phyloP scores from a whole-genome alignment of 1,139 yeast genomes.

The Hyphopichia buzzinii region DNA sequence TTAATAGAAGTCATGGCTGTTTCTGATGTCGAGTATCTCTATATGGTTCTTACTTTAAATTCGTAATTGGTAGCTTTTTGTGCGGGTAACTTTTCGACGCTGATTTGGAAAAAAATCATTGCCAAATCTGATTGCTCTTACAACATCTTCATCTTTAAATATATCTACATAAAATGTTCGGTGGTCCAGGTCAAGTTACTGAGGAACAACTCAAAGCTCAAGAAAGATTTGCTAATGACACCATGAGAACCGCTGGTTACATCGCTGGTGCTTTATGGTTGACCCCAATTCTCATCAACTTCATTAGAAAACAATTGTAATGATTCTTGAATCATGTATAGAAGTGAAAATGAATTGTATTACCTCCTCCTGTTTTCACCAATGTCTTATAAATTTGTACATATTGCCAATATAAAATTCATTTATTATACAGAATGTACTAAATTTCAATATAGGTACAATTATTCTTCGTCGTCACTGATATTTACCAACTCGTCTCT shows the following conservation, averaged over 20 bases:
- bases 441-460: not conserved
- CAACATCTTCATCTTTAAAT: not conserved
- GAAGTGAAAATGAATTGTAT: not conserved
- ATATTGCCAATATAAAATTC: conserved; percentile 1
- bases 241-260: conserved; percentile 64
- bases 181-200: conserved; percentile 68
- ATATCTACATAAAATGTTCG: conserved; percentile 56
- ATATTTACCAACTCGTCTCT: conserved; percentile 57
- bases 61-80: too few relatives aligned
- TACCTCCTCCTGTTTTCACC: not conserved
- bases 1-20: conserved; percentile 67
- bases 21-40: too few relatives aligned
- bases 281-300: conserved; percentile 64
- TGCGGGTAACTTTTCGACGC: conserved; percentile 5
- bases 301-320: conserved; percentile 56
- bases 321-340: conserved; percentile 1
- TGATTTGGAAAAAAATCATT: not conserved
- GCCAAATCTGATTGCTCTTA: not conserved
- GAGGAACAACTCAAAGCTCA: conserved; percentile 79
- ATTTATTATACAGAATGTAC: not conserved
- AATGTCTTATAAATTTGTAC: not conserved
- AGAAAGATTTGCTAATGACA: conserved; percentile 65
- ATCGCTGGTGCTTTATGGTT: conserved; percentile 81
- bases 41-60: too few relatives aligned
- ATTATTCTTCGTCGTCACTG: not conserved